A percentile compares a stretch with the other conserved stretches of the same genome.
Conservation (phyloP, 225 moss, liverwort and hornwort genomes). For the Pseudoscleropodium purum region DNA sequence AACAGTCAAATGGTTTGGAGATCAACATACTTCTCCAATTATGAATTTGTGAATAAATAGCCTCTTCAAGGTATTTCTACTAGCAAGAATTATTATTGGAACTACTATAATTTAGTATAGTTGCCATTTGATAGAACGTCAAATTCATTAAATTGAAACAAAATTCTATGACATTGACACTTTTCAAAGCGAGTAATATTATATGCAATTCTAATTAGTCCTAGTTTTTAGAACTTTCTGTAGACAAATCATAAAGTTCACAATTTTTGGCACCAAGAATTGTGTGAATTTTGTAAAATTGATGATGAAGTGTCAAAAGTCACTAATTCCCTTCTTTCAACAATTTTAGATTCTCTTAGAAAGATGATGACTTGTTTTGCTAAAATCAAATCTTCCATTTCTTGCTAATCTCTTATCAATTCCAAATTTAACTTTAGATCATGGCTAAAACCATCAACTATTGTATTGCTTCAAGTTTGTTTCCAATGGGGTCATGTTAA, state of each 20-base stretch:
- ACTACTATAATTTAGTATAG: background rate
- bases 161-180: background rate
- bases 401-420: rapidly evolving
- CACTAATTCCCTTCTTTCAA: background rate
- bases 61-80: background rate
- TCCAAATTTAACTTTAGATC: background rate
- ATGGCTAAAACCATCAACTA: background rate
- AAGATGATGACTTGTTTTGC: background rate
- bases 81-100: background rate
- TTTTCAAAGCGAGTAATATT: background rate
- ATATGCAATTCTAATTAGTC: background rate
- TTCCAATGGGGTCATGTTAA: background rate
- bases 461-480: background rate
- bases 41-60: background rate
- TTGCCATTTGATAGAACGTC: background rate
- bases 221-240: background rate
- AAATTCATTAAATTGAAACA: background rate
- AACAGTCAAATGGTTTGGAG: background rate
- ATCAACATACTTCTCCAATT: rapidly evolving
- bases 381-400: background rate
- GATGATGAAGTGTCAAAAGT: background rate
- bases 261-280: background rate
- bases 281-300: background rate
- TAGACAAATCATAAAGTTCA: too few species aligned
- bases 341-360: rapidly evolving